Conservation (phyloP, 1,284 basidiomycete genomes). For the Puccinia triticina region DNA sequence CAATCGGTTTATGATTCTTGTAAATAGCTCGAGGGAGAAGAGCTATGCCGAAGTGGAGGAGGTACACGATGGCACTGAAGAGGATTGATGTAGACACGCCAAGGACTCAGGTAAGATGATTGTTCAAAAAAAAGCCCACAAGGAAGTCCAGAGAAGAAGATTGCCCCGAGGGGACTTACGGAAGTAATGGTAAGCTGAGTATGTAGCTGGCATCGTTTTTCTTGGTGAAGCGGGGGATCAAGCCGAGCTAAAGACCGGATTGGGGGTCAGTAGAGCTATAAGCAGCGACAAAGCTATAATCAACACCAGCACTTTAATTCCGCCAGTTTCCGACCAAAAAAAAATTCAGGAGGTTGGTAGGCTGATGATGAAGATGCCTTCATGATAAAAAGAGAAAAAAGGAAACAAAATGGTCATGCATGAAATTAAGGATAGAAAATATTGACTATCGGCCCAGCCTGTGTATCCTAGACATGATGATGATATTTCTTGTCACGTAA, state of each 20-base stretch:
- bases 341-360: slow-evolving; percentile 37
- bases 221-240: slow-evolving; percentile 41
- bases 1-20: slow-evolving; percentile 42
- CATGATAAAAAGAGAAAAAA: slow-evolving; percentile 35
- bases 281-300: slow-evolving; percentile 30
- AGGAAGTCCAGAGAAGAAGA: slow-evolving; percentile 31
- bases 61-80: slow-evolving; percentile 4
- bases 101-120: slow-evolving; percentile 10
- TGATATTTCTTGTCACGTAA: slow-evolving; percentile 28
- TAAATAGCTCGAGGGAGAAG: slow-evolving; percentile 30
- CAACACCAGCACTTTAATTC: slow-evolving; percentile 47
- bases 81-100: slow-evolving; percentile 23
- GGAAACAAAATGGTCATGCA: slow-evolving; percentile 27
- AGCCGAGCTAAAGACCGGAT: slow-evolving; percentile 39
- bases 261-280: slow-evolving; percentile 33
- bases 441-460: slow-evolving; percentile 47
- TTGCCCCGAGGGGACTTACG: slow-evolving; percentile 49
- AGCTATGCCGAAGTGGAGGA: slow-evolving; percentile 10
- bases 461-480: slow-evolving; percentile 20
- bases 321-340: slow-evolving; percentile 14
- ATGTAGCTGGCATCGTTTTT: slow-evolving; percentile 27
- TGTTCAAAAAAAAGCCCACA: slow-evolving; percentile 3
- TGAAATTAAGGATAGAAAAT: slow-evolving; percentile 47
- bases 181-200: slow-evolving; percentile 34
- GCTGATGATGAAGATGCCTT: slow-evolving; percentile 44